These are phyloP conservation scores for Aethionema arabicum DNA, from an alignment of 345 rosid species.

Conservation along the genomic window DNA sequence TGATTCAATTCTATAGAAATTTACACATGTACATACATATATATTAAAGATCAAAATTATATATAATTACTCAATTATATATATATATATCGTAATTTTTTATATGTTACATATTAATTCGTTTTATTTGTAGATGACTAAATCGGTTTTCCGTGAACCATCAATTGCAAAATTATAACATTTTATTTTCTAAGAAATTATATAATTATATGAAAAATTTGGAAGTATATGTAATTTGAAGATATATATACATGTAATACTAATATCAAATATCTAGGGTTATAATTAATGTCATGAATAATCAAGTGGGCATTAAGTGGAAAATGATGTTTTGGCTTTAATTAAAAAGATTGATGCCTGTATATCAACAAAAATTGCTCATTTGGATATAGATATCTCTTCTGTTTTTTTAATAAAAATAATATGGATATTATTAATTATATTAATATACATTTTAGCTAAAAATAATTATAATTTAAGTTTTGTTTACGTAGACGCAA, in stretches of 20 bases:
- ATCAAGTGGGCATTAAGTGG: slow-evolving; percentile 23
- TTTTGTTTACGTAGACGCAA: slow-evolving; percentile 25
- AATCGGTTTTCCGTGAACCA: no score
- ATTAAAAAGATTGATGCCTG: slow-evolving; percentile 21
- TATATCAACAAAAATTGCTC: slow-evolving; percentile 31
- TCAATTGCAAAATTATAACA: no score
- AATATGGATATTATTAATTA: background rate
- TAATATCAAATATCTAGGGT: slow-evolving; percentile 17
- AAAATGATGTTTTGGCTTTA: slow-evolving; percentile 36
- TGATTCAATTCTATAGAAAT: no score
- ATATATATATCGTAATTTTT: no score
- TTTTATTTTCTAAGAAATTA: no score
- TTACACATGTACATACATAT: no score
- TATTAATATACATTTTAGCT: slow-evolving; percentile 15
- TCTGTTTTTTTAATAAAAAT: background rate
- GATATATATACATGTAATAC: slow-evolving; percentile 16
- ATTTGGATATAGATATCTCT: background rate
- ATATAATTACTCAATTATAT: no score
- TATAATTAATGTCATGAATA: slow-evolving; percentile 22
- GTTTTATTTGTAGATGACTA: no score
- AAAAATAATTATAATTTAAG: background rate
- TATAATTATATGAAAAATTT: no score
- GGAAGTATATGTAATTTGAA: no score
- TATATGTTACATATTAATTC: no score
- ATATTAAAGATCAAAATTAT: no score